Evolutionary conservation across 1,139 yeast species (phyloP), one percentile per base, ranked within the genome.

Genomic region (Geotrichum reessii): DNA sequence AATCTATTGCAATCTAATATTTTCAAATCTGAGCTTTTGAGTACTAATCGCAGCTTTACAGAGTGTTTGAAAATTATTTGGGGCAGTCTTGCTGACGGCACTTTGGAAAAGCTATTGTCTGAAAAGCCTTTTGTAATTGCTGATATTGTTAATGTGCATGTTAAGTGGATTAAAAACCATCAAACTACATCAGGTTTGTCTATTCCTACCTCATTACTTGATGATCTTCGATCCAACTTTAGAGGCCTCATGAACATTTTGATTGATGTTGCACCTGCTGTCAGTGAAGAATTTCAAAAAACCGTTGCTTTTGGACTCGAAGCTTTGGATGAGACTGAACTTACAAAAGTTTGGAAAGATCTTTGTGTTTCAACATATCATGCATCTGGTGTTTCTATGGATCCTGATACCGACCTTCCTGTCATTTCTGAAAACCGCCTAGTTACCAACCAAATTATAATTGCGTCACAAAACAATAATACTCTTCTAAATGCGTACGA

Each of bases 81-180:
- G 67, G 42, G 40, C 4, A 58, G 60, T 17, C 51, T 48, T 59
- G 27, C 48, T 42, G 17, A 49, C 31, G 47, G 60, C 48, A 1
- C 55, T 47, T 28, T 52, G 27, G 21, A 49, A 19, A 17, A 14
- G 2, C 8, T 50, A 6, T 37, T 53, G 5, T 19, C 56, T 19
- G 52, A 52, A 3, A 28, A 50, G 24, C 59, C 62, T 21, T 40
- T 44, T 40, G 52, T 53, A 14, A 57, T 64, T 27, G 52, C 64
- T n/a, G 67, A 65, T 48, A 56, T 67, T n/a, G 25, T 66, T 3
- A 56, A 57, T 28, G 47, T 64, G 24, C 70, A 68, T 51, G 55
- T 61, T 19, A 53, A 61, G 24, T 68, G 69, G 70, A 61, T 67
- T 40, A 60, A 63, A 21, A 61, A 61, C 54, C 62, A 66, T 2